These are phyloP conservation scores for Neonectria ditissima DNA, from an alignment of 2,329 filamentous ascomycete genomes.

Conservation along the genomic window DNA sequence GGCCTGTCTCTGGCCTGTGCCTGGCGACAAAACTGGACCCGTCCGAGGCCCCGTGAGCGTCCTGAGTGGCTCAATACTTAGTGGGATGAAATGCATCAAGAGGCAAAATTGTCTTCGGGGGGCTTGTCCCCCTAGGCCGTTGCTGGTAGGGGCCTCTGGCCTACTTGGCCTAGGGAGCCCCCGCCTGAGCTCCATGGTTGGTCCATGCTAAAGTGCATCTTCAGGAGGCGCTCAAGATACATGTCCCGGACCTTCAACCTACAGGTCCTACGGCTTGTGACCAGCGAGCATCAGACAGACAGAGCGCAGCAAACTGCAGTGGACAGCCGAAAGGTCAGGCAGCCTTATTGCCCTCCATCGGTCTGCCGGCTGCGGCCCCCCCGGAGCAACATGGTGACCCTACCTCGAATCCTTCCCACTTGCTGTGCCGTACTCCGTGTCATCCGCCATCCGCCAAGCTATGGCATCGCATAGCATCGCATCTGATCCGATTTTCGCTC, in stretches of 20 bases:
- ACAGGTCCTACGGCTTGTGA: background rate
- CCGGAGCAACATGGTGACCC: conserved; percentile 8
- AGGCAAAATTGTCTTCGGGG: conserved; percentile 14
- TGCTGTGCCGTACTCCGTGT: conserved; percentile 22
- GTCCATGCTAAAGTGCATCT: conserved; percentile 17
- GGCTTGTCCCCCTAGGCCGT: conserved; percentile 10
- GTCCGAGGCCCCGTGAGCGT: background rate
- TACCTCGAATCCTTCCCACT: conserved; percentile 1
- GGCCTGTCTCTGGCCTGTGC: conserved; percentile 15
- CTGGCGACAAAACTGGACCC: conserved; percentile 20
- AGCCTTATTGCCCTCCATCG: background rate
- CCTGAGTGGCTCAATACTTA: conserved; percentile 18
- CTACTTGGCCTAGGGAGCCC: background rate
- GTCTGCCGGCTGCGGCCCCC: background rate
- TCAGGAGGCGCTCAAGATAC: conserved; percentile 2
- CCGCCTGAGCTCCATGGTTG: conserved; percentile 19
- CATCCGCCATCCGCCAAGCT: background rate
- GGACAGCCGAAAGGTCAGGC: background rate
- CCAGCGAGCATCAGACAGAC: background rate
- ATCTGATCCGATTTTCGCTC: no score
- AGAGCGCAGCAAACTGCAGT: background rate
- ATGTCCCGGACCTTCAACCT: background rate
- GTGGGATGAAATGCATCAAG: conserved; percentile 24
- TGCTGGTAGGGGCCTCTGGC: no score
- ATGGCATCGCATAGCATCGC: background rate